Base-by-base conservation (phyloP, 75 land plant genomes). In the Cunninghamia lanceolata region DNA sequence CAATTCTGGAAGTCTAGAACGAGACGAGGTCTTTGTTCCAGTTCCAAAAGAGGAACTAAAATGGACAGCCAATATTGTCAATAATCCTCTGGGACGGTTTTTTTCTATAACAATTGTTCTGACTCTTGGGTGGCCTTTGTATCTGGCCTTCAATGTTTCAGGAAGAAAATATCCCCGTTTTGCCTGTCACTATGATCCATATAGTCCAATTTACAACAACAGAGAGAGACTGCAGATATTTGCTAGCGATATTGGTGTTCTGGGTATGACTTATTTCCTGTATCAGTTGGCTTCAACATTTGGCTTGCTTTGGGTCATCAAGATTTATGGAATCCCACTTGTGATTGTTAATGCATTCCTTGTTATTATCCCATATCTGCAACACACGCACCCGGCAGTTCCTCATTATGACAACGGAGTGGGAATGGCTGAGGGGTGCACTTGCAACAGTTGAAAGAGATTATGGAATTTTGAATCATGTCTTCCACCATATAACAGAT, bases 401-500 rank as follows among this genome's bases (percentile, higher is more conserved):
- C 96, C 96, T 1, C 96, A 96, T 59, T 96, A 96, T 68, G 90
- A 92, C 25, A 82, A 85, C 84, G 2, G 95, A 96, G 83, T 96
- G 96, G 97, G 96, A 95, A 76, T 95, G 97, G 97, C 90, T 95
- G 13, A 84, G 94, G 36, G 97, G 97, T 15, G 93, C 93, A 1
- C 85, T 96, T 46, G 91, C 93, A 8, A 96, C 97, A 2, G 89
- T 93, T 11, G 97, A 96, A 50, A 76, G 97, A 2, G 96, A 94
- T 84, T 94, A 93, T 78, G 97, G 97, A 28, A 52, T 95, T 10
- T 84, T 94, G 47, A 95, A 94, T 86, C 88, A 87, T 74, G 92
- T 95, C 28, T 94, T 95, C 87, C 97, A 95, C 86, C 91, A 94
- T 84, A 93, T 94, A 45, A 93, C 91, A 0, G 94, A 93, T 47